Base-by-base conservation (phyloP, 2,329 filamentous ascomycete genomes). In the Ophiosphaerella korrae region DNA sequence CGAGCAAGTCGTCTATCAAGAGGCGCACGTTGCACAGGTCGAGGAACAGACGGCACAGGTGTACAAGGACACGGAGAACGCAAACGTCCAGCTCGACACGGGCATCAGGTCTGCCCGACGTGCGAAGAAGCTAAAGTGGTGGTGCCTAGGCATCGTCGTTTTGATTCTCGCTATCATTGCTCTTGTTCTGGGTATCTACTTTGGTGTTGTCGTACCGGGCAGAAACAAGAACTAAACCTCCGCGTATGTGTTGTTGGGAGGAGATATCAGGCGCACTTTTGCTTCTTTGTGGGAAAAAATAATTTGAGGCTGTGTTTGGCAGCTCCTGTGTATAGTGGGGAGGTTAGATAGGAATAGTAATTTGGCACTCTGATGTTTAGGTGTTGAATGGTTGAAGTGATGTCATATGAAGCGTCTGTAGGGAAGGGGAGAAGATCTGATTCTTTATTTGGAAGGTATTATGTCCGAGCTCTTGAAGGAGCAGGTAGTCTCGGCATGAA, bases 51-150 rank as follows among this genome's bases (percentile, higher is more conserved):
- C 88, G 34, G 77, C 83, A 50, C 78, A 86, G 63, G 87, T 88
- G 11, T 82, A 82, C 54, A 78, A 84, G 53, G 83, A 92, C 68
- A 82, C 90, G 44, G 80, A 88, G 62, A 81, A 85, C 58, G 89
- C 84, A 60, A 90, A 89, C 73, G 78, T 79, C 53, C 82, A 93
- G 62, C 83, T 93, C 53, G 81, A 82, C 60, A 80, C 84, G 67
- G 89, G 86, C 52, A 89, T 88, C 61, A 79, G 83, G 57, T 82
- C 83, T 63, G 89, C 88, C 42, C 80, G 83, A 59, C 81, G 84
- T 62, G 82, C 84, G 62, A 83, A 88, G 64, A 89, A 86, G 78
- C 83, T 90, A 75, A 93, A 93, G 80, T 92, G 90, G 89, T 91
- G 84, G 82, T 90, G 87, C 68, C 77, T 89, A 54, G 75, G 85